phyloP scores from a whole-genome alignment of 176 grass and related monocot species.

The Bromus sterilis region DNA sequence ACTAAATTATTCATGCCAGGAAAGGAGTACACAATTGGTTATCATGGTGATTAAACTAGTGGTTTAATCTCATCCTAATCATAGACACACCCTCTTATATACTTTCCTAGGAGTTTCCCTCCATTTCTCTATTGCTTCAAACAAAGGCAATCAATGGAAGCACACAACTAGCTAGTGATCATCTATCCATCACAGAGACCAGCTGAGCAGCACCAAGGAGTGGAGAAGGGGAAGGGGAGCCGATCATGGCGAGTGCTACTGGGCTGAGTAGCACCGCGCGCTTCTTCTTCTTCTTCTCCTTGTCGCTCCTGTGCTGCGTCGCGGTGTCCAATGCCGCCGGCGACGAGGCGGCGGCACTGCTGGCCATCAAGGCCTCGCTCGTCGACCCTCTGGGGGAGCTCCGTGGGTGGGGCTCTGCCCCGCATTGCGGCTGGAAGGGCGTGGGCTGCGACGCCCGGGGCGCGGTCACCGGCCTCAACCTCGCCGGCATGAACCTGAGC shows the following conservation, averaged over 20 bases:
- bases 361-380: constrained; percentile 59
- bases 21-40: not conserved
- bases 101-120: constrained; percentile 44
- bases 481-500: constrained; percentile 73
- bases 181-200: not conserved
- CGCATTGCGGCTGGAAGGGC: constrained; percentile 69
- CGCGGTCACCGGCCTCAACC: constrained; percentile 64
- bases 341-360: constrained; percentile 43
- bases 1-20: constrained; percentile 3
- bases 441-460: constrained; percentile 49
- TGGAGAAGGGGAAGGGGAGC: constrained; percentile 31
- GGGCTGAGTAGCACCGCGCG: constrained; percentile 22
- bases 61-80: constrained; percentile 36
- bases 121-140: constrained; percentile 52
- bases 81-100: constrained; percentile 38
- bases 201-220: constrained; percentile 15
- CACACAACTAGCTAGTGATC: constrained; percentile 22
- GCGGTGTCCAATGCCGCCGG: constrained; percentile 31
- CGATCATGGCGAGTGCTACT: constrained; percentile 48
- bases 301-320: constrained; percentile 34
- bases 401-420: constrained; percentile 38
- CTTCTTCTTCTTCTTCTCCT: constrained; percentile 42
- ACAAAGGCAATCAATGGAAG: constrained; percentile 33
- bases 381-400: constrained; percentile 52
- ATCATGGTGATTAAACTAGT: constrained; percentile 24